Percentiles rank a stretch among this genome's conserved stretches.
Evolutionary conservation across 176 grass and related monocot genomes (phyloP).

Genomic region (Eragrostis nindensis): DNA sequence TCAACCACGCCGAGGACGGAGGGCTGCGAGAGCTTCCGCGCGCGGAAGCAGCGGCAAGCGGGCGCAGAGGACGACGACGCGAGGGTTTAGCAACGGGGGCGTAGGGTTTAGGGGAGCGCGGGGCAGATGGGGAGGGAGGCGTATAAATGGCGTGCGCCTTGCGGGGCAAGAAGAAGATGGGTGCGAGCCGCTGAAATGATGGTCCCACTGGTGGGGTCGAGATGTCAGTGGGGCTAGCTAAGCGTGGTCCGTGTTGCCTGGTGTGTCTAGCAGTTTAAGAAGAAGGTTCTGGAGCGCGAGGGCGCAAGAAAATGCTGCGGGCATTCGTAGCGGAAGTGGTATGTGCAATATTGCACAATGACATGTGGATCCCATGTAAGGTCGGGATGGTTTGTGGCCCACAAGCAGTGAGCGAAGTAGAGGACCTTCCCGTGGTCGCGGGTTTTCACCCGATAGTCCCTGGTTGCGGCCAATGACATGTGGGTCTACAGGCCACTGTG

Average conservation of each 20-base stretch:
- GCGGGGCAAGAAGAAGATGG: slow-evolving; percentile 39
- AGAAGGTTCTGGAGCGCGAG: slow-evolving; percentile 32
- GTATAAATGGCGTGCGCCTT: slow-evolving; percentile 49
- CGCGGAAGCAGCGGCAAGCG: neutral
- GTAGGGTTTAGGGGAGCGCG: slow-evolving; percentile 34
- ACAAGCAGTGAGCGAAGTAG: too few species aligned
- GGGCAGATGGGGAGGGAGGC: neutral
- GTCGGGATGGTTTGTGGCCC: too few species aligned
- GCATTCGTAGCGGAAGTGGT: too few species aligned
- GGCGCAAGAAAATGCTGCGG: neutral
- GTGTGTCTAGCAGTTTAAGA: neutral
- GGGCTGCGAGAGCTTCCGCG: neutral
- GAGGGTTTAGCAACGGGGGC: slow-evolving; percentile 42
- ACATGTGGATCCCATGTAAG: neutral
- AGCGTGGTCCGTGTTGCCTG: too few species aligned
- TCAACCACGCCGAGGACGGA: neutral
- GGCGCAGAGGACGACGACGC: neutral
- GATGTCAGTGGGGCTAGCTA: neutral
- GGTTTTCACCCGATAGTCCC: neutral
- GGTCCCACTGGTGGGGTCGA: neutral
- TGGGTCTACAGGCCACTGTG: neutral
- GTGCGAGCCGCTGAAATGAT: neutral
- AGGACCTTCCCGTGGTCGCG: too few species aligned
- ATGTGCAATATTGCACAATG: neutral
- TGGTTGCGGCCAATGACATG: neutral